Base-by-base conservation (phyloP, 176 grass and related monocot genomes). In the Ampelocalamus luodianensis region DNA sequence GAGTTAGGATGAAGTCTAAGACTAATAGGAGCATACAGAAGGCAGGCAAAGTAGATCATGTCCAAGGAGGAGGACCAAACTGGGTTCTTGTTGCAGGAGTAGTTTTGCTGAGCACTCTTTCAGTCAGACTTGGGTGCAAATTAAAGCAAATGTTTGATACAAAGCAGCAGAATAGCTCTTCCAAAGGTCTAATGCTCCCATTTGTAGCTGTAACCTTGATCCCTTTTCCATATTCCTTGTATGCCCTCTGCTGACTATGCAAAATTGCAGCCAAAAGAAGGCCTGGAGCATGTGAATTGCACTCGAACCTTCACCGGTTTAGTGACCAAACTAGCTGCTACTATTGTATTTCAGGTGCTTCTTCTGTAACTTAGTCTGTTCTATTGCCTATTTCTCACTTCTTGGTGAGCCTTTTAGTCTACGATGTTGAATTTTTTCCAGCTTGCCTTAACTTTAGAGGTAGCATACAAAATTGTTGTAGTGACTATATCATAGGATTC, bases 1-100 rank as follows among this genome's bases (percentile, higher is more conserved):
- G 70, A 89, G 82, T 42, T 86, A 87, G 83, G 73, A 95, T 93
- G 91, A 91, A 84, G 90, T 89, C 85, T 15, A 95, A 93, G 63
- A 75, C 82, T 58, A 89, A 90, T 58, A 87, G 91, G 66, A 78
- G 89, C 72, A 90, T 91, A 74, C 89, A 92, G 72, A 93, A 89
- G 74, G 61, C 83, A 10, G 70, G 84, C 73, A 95, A 84, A 45
- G 65, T 54, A 71, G 91, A 80, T 43, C 70, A 87, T 90, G 39
- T 74, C 84, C 91, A 92, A 93, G 80, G 88, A 53, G 90, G 89
- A 85, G 87, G 93, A 75, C 87, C 96, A 84, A 98, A 87, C 90
- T 98, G 96, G 96, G 80, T 93, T 72, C 82, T 98, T 93, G 82
- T 98, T 90, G 85, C 86, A 22, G 96, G 91, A 12, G 93, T 89